phyloP scores from a whole-genome alignment of 495 filamentous ascomycete species.

The Aspergillus asperescens region DNA sequence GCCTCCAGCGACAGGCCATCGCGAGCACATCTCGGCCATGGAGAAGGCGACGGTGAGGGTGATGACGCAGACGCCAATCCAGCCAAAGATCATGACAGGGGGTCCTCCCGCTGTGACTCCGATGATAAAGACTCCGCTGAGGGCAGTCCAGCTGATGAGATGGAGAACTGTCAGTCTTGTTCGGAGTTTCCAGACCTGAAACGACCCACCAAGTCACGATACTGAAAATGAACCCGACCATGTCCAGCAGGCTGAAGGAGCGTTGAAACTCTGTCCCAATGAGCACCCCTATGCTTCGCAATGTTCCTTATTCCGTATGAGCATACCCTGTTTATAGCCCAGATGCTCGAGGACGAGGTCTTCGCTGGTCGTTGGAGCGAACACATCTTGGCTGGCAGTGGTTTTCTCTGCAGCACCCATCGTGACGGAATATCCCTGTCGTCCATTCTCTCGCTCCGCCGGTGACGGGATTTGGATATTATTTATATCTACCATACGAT shows the following conservation, averaged over 20 bases:
- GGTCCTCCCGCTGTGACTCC: conserved; percentile 52
- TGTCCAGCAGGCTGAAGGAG: conserved; percentile 52
- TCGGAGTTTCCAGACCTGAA: not conserved
- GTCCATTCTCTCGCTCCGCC: not conserved
- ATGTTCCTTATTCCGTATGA: too few relatives aligned
- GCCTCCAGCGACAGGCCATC: conserved; percentile 49
- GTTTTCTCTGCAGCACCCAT: not conserved
- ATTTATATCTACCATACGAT: not conserved
- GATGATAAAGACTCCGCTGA: conserved; percentile 53
- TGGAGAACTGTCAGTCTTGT: not conserved
- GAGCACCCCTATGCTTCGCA: not conserved
- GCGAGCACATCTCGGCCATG: conserved; percentile 55
- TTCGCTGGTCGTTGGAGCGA: conserved; percentile 25
- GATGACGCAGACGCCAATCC: conserved; percentile 46
- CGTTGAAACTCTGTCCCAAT: conserved; percentile 44
- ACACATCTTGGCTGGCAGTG: conserved; percentile 15
- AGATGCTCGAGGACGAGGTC: conserved; percentile 38
- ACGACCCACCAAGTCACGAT: conserved; percentile 48
- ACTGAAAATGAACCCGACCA: conserved; percentile 56
- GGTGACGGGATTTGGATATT: too few relatives aligned
- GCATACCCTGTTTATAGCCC: conserved; percentile 44
- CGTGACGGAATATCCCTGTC: not conserved
- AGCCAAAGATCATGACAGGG: conserved; percentile 54
- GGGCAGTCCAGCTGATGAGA: conserved; percentile 46
- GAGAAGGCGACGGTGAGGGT: conserved; percentile 51